Percentiles rank a stretch among this genome's conserved stretches.
These are phyloP conservation scores for Xylariaceae sp. DNA, from an alignment of 2,329 filamentous ascomycete species.

Conservation along the genomic window DNA sequence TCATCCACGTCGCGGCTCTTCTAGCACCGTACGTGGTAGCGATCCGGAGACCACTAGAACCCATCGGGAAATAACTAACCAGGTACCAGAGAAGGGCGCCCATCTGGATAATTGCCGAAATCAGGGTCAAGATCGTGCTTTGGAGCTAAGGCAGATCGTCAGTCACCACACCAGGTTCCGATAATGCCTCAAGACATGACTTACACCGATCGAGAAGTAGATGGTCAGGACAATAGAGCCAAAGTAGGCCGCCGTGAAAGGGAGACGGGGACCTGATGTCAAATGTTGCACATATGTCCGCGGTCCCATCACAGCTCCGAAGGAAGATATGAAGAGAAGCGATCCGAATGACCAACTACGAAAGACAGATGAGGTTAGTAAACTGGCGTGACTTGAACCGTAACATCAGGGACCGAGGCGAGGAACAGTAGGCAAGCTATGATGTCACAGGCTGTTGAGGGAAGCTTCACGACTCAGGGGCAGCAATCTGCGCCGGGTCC, in stretches of 20 bases:
- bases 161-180: constrained; percentile 12
- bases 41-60: constrained; percentile 77
- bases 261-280: constrained; percentile 74
- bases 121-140: constrained; percentile 76
- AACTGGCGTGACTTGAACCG: neutral
- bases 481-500: constrained; percentile 24
- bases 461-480: constrained; percentile 23
- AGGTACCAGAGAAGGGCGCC: constrained; percentile 86
- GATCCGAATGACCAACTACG: constrained; percentile 91
- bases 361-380: constrained; percentile 30
- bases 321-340: constrained; percentile 81
- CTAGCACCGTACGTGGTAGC: constrained; percentile 81
- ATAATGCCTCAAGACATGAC: constrained; percentile 36
- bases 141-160: constrained; percentile 56
- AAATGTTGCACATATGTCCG: constrained; percentile 78
- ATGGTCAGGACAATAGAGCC: constrained; percentile 85
- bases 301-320: constrained; percentile 91
- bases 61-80: constrained; percentile 97
- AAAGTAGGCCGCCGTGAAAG: constrained; percentile 93
- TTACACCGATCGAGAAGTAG: constrained; percentile 87
- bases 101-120: constrained; percentile 79
- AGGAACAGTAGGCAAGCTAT: constrained; percentile 8
- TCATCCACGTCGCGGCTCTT: constrained; percentile 84
- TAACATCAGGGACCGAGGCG: neutral
- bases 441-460: constrained; percentile 17